Percentiles rank a stretch among this genome's conserved stretches.
Conservation (phyloP, 2,329 filamentous ascomycete species). For the Allantophomopsis cytisporea region DNA sequence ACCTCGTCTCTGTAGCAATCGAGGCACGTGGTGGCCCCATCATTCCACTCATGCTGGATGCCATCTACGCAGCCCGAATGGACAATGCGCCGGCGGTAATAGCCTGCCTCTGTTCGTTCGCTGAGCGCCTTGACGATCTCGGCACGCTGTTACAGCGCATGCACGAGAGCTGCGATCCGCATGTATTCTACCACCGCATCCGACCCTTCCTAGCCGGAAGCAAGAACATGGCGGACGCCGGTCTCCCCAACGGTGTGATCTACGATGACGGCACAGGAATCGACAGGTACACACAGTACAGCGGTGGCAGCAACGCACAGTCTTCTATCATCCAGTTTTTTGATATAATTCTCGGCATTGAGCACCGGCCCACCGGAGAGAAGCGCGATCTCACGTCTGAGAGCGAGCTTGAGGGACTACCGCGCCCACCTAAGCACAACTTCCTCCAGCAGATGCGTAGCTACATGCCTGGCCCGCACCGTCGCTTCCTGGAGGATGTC, state of each 20-base stretch:
- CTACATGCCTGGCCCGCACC: conserved; percentile 93
- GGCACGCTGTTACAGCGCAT: conserved; percentile 69
- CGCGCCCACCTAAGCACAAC: conserved; percentile 52
- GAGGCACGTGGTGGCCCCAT: conserved; percentile 83
- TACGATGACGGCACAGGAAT: conserved; percentile 69
- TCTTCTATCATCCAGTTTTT: conserved; percentile 97
- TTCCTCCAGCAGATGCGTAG: conserved; percentile 95
- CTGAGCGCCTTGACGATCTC: conserved; percentile 78
- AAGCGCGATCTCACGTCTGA: conserved; percentile 33
- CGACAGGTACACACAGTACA: conserved; percentile 65
- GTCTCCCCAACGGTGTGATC: conserved; percentile 72
- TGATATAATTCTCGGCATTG: conserved; percentile 77
- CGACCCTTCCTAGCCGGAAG: conserved; percentile 92
- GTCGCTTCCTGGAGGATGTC: conserved; percentile 76
- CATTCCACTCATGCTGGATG: conserved; percentile 77
- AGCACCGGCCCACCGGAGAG: conserved; percentile 81
- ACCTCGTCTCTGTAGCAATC: conserved; percentile 88
- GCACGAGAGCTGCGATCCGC: conserved; percentile 91
- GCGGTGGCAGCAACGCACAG: conserved; percentile 91
- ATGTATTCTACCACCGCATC: conserved; percentile 90
- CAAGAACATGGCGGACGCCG: conserved; percentile 95
- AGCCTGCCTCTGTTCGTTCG: conserved; percentile 65
- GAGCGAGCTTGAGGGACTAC: conserved; percentile 28
- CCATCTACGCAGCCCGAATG: conserved; percentile 65
- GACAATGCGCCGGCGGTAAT: conserved; percentile 61